Conservation (phyloP, 192 early-diverging fungal genomes). For the Dissophora ornata region DNA sequence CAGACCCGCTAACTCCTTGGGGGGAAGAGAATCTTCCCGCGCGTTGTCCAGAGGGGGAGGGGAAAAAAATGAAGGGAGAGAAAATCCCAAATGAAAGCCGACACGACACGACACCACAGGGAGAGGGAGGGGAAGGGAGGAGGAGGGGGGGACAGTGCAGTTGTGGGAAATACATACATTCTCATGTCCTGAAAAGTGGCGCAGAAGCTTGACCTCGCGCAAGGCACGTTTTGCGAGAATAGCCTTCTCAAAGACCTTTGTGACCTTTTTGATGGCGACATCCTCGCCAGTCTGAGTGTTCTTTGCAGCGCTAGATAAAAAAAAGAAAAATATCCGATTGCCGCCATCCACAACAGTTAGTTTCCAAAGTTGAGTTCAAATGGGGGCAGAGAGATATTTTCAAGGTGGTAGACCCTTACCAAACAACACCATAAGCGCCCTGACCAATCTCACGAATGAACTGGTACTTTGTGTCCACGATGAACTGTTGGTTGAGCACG, state of each 20-base stretch:
- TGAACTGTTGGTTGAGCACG: conserved; percentile 60
- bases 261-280: conserved; percentile 90
- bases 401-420: conserved; percentile 62
- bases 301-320: conserved; percentile 77
- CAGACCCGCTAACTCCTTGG: conserved; percentile 3
- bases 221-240: conserved; percentile 94
- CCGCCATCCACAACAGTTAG: no score
- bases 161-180: conserved; percentile 66
- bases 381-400: no score
- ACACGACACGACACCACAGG: no score
- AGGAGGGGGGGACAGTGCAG: background rate
- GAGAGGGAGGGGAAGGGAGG: background rate
- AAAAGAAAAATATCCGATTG: background rate
- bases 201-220: conserved; percentile 93
- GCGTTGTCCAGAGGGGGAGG: background rate
- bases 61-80: background rate
- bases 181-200: conserved; percentile 96
- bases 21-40: conserved; percentile 20
- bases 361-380: no score
- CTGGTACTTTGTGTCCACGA: conserved; percentile 70
- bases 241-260: conserved; percentile 85
- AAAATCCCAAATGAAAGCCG: no score
- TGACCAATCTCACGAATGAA: conserved; percentile 87
- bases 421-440: conserved; percentile 93
- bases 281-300: conserved; percentile 82